Evolutionary conservation across 2,329 filamentous ascomycete species (phyloP).

Genomic region (Fragosphaeria purpurea): DNA sequence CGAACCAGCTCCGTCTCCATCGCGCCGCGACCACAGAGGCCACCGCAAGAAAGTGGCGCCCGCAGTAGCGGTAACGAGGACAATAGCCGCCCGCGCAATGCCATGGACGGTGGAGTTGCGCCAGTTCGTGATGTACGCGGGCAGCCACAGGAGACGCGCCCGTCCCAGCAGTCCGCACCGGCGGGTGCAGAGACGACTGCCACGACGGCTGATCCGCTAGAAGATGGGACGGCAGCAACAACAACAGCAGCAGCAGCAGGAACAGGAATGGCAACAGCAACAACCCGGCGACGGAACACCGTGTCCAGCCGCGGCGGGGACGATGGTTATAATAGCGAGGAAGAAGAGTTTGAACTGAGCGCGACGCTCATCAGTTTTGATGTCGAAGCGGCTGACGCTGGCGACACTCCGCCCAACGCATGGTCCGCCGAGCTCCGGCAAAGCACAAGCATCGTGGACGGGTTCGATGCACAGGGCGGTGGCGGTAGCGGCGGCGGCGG

Average conservation of each 20-base stretch:
- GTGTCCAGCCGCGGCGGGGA: conserved; percentile 29
- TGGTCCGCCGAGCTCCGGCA: conserved; percentile 52
- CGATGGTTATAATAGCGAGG: conserved; percentile 46
- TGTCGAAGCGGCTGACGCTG: conserved; percentile 46
- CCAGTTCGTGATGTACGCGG: too few relatives aligned
- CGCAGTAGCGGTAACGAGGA: too few relatives aligned
- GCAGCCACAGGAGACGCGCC: too few relatives aligned
- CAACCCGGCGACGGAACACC: conserved; percentile 24
- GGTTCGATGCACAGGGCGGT: neutral
- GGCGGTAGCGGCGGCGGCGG: neutral
- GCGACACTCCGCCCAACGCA: conserved; percentile 38
- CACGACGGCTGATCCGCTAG: neutral
- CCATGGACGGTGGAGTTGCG: too few relatives aligned
- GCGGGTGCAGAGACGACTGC: neutral
- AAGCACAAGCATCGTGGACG: conserved; percentile 20
- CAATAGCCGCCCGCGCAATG: too few relatives aligned
- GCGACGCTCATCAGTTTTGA: conserved; percentile 52
- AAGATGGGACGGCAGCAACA: neutral
- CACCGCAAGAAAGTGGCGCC: too few relatives aligned
- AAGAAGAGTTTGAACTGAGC: conserved; percentile 39
- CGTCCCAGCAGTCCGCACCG: too few relatives aligned
- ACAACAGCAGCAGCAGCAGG: neutral
- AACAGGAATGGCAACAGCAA: neutral
- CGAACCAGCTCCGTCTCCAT: too few relatives aligned
- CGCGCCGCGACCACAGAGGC: too few relatives aligned